Base-by-base conservation (phyloP, 805 yeast species). In the Torulaspora microellipsoides region DNA sequence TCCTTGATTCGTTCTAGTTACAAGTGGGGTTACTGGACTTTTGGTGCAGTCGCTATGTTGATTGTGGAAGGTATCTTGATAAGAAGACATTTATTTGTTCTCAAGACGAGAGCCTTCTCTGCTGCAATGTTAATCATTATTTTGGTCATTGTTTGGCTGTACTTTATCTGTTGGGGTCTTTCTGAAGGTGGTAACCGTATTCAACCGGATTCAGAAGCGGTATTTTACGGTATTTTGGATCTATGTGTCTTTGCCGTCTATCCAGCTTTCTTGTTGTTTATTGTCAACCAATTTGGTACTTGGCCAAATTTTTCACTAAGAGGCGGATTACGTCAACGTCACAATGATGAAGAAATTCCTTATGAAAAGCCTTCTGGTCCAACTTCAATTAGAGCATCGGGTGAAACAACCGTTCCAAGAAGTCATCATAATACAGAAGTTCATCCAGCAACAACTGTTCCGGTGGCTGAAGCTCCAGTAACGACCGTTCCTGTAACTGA, bases 131-230 rank as follows among this genome's bases (percentile, higher is more conserved):
- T 51, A 23, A 32, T 46, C 13, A 34, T 69, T 46, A 46, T 66
- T 14, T 36, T 55, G 15, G 45, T 69, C 33, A 67, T 71, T 66
- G 52, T 73, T 30, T 66, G 51, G 51, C 39, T 74, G 42, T 57
- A 57, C 46, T 56, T 58, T 48, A 42, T 57, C 27, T 38, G 49
- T 46, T 58, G 53, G 42, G 61, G 58, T 56, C 43, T 58, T 33
- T 64, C 74, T 55, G 84, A 79, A 58, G 85, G 83, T 68, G 83
- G 83, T 62, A 78, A 78, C 56, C 75, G 68, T 36, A 73, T 79
- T 47, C 75, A 71, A 54, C 78, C 80, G 32, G 81, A 77, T 57
- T 69, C 80, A 28, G 83, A 76, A 56, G 73, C 76, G 34, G 78
- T 73, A 15, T 79, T 77, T 65, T 77, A 75, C 55, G 84, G 84